Evolutionary conservation across 2,329 filamentous ascomycete genomes (phyloP).

Genomic region (Cylindrodendrum hubeiense): DNA sequence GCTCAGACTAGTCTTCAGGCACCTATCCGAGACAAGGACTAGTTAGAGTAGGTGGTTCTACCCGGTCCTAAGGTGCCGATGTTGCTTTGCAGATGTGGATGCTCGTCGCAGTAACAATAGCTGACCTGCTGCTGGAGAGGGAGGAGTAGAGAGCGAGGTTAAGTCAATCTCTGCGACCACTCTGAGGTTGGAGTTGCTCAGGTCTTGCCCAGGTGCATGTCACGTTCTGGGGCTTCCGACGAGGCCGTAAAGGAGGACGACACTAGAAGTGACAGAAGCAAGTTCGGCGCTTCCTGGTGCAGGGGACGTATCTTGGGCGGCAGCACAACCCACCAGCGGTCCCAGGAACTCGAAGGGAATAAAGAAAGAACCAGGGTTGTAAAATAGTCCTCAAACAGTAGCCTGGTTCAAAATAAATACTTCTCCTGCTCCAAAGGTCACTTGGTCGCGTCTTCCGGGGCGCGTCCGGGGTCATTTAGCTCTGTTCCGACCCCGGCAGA

Average conservation of each 20-base stretch:
- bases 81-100: neutral
- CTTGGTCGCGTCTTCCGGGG: neutral
- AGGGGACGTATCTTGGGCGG: constrained; percentile 5
- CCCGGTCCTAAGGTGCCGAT: neutral
- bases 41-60: neutral
- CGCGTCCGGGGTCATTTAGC: constrained; percentile 17
- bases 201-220: neutral
- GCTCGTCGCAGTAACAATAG: neutral
- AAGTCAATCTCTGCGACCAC: neutral
- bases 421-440: neutral
- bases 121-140: neutral
- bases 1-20: neutral
- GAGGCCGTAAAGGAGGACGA: neutral
- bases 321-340: neutral
- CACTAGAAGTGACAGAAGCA: constrained; percentile 17
- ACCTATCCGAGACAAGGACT: neutral
- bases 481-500: constrained; percentile 27
- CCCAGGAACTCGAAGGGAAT: neutral
- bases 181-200: neutral
- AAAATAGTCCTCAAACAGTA: neutral
- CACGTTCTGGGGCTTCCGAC: neutral
- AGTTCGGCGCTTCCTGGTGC: constrained; percentile 14
- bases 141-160: neutral
- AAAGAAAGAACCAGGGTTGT: neutral
- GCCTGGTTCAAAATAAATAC: neutral